phyloP scores from a whole-genome alignment of 495 filamentous ascomycete genomes.

The Ramalina intermedia region DNA sequence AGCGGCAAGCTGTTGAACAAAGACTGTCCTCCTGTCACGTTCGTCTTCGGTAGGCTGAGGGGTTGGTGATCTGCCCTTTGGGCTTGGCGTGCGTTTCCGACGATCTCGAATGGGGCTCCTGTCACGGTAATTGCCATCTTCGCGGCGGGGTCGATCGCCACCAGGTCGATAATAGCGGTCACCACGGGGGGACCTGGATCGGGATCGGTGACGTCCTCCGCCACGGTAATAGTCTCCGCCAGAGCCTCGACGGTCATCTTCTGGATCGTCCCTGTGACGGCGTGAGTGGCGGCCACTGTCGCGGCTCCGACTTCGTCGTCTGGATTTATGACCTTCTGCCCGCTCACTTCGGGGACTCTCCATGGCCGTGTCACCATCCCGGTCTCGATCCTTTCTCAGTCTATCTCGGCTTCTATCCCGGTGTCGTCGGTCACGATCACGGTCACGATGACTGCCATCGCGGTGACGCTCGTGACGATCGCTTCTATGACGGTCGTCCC shows the following conservation, averaged over 20 bases:
- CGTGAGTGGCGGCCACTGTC: slow-evolving; percentile 66
- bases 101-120: slow-evolving; percentile 38
- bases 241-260: slow-evolving; percentile 48
- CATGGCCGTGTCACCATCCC: slow-evolving; percentile 51
- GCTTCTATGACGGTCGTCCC: slow-evolving; percentile 32
- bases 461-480: slow-evolving; percentile 41
- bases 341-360: slow-evolving; percentile 63
- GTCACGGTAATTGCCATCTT: slow-evolving; percentile 32
- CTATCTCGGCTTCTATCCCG: slow-evolving; percentile 53
- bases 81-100: slow-evolving; percentile 37
- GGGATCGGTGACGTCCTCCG: slow-evolving; percentile 50
- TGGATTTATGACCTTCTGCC: slow-evolving; percentile 71
- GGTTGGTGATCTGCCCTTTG: slow-evolving; percentile 36
- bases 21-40: slow-evolving; percentile 90
- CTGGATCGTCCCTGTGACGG: slow-evolving; percentile 57
- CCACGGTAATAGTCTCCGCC: slow-evolving; percentile 67
- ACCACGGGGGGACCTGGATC: slow-evolving; percentile 60
- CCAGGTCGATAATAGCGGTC: slow-evolving; percentile 68
- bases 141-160: slow-evolving; percentile 36
- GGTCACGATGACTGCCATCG: slow-evolving; percentile 29
- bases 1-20: slow-evolving; percentile 92
- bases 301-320: slow-evolving; percentile 67
- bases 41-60: slow-evolving; percentile 83
- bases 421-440: slow-evolving; percentile 46
- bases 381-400: slow-evolving; percentile 41